Conservation (phyloP, 2,329 filamentous ascomycete genomes). For the Penicillium sp. region DNA sequence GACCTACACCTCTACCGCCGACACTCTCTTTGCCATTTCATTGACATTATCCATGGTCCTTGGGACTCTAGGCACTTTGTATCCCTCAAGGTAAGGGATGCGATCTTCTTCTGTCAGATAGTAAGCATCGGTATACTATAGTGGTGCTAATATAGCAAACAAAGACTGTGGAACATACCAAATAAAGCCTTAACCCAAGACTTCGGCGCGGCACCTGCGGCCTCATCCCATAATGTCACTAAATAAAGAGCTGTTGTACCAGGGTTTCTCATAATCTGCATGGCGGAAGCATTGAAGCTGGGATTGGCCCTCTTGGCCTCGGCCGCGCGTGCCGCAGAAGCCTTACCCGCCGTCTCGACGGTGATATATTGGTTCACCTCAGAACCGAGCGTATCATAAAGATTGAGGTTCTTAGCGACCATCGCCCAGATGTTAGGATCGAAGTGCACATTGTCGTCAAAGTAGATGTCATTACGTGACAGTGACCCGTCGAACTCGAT, state of each 20-base stretch:
- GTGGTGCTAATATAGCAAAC: neutral
- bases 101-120: neutral
- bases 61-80: neutral
- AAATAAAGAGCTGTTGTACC: conserved; percentile 1
- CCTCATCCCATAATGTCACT: neutral
- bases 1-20: neutral
- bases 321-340: neutral
- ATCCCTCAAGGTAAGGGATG: conserved; percentile 1
- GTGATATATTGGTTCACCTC: neutral
- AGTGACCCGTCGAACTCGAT: conserved; percentile 1
- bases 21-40: neutral
- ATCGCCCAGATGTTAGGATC: neutral
- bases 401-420: neutral
- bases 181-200: neutral
- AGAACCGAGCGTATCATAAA: neutral
- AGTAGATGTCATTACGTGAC: conserved; percentile 2
- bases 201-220: neutral
- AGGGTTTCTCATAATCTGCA: neutral
- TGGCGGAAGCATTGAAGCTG: neutral
- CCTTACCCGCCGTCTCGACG: neutral
- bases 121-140: neutral
- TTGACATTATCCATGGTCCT: neutral
- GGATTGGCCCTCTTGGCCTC: neutral
- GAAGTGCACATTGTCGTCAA: conserved; percentile 5
- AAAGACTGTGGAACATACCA: neutral